Evolutionary conservation across 148 eudicot genomes (phyloP), one percentile per base, ranked within the genome.

Genomic region (Limonium bicolor): DNA sequence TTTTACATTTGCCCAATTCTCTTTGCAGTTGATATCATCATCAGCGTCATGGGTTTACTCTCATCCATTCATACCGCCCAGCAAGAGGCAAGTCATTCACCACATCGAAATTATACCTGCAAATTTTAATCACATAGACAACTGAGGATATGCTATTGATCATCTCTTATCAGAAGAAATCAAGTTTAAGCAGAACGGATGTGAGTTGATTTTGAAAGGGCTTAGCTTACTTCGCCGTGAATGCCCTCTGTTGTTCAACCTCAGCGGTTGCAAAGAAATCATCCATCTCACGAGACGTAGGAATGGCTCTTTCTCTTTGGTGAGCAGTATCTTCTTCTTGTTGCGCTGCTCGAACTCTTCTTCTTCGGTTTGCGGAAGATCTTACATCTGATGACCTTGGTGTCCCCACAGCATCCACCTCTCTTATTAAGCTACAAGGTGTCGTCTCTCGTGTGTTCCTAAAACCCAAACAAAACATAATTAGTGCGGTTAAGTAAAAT

Each of bases 371-470:
- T 11, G 58, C 58, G 10, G 72, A 56, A 46, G 42, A 12, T 54
- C 73, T 70, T 24, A 71, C 75, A 7, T 78, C 58, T 15, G n/a
- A n/a, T n/a, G 92, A 88, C 32, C 76, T 68, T 5, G 96, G 96
- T 5, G 83, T 67, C 37, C 59, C 55, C 16, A 62, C 55, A 19
- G 44, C 39, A 55, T 73, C 86, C 10, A 69, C 22, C 4, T 63
- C 73, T 53, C 72, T 72, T 19, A 80, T 72, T 48, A 70, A 59
- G 76, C 77, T 79, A 58, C 86, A 83, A 9, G 94, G 96, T 14
- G 94, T 80, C 72, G 73, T 83, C 71, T 88, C 96, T 41, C 96
- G 74, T 19, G 92, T 80, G 64, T 71, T 61, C 77, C 96, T 87
- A n/a, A n/a, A n/a, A n/a, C n/a, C n/a, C n/a, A n/a, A n/a, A n/a